A percentile compares a stretch with the other conserved stretches of the same genome.
These are phyloP conservation scores for Zoysia matrella DNA, from an alignment of 202 grass and related monocot genomes.

Conservation along the genomic window DNA sequence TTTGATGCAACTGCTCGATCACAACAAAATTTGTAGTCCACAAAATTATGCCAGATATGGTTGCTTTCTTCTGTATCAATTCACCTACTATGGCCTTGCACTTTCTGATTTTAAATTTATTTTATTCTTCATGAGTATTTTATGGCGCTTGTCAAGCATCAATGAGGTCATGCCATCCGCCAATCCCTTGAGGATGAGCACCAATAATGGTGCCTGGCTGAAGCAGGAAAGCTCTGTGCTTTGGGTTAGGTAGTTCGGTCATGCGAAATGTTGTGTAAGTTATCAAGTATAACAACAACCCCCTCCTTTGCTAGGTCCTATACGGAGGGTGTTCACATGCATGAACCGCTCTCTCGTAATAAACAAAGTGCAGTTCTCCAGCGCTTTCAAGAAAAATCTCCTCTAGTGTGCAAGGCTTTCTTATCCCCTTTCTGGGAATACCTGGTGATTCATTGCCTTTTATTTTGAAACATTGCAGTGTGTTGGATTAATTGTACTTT, in stretches of 20 bases:
- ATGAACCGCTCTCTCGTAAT: no score
- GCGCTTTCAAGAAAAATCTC: not conserved
- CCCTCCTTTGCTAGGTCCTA: no score
- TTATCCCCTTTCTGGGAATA: not conserved
- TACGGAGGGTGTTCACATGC: no score
- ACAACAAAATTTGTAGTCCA: constrained; percentile 26
- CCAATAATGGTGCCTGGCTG: no score
- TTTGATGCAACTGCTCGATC: not conserved
- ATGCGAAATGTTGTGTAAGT: no score
- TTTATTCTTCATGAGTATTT: not conserved
- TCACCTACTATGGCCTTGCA: constrained; percentile 18
- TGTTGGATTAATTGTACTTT: constrained; percentile 8
- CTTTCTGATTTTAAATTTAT: not conserved
- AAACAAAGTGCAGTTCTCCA: no score
- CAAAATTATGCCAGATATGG: not conserved
- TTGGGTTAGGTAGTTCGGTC: no score
- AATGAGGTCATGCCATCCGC: no score
- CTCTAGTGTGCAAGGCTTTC: not conserved
- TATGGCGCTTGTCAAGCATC: no score
- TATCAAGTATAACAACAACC: no score
- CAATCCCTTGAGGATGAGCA: no score
- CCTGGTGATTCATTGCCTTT: not conserved
- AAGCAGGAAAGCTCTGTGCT: no score
- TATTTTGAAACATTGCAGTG: not conserved
- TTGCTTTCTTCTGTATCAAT: constrained; percentile 5